Evolutionary conservation across 2,329 filamentous ascomycete species (phyloP), one percentile per base, ranked within the genome.

Genomic region (Elsinoe necatrix): DNA sequence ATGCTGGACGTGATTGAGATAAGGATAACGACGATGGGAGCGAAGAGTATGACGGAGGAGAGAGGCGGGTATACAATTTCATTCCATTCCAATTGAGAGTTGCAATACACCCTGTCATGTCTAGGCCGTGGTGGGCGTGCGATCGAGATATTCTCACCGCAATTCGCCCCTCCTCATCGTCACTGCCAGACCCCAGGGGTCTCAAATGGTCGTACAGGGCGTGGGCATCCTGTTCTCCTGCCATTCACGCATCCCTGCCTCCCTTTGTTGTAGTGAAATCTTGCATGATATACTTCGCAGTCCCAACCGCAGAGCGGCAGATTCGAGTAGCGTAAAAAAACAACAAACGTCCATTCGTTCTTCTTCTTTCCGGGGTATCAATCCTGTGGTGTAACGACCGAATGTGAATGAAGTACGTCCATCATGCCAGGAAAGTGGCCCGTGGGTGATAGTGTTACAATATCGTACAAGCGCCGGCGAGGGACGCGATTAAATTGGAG

Each of bases 321-420:
- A 11, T 34, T 50, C 45, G 45, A 50, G 45, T 31, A 31, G 45
- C 27, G 25, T 50, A 34, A 5, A 9, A n/a, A 20, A 16, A 50
- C 23, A 34, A 34, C 20, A 21, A 25, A 45, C 18, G 23, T 45
- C 41, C 20, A 20, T 45, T 25, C 45, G 45, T 34, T 5, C 25
- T 50, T 54, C 50, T 25, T n/a, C 45, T 9, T 29, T 29, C 31
- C 18, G 35, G 52, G 52, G 52, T 55, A 55, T 55, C 52, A 45
- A 55, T 27, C 23, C 39, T 11, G 27, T 52, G 25, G 37, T 29
- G 21, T 55, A 55, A 35, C 52, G 52, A 55, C 35, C 16, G 52
- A 35, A 18, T 27, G 23, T 42, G 39, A 55, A 55, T 51, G 21
- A 35, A 51, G n/a, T n/a, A 1, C 21, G 14, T 21, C 21, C 16